Evolutionary conservation across 2,329 filamentous ascomycete genomes (phyloP).

Genomic region (Lasiodiplodia hormozganensis): DNA sequence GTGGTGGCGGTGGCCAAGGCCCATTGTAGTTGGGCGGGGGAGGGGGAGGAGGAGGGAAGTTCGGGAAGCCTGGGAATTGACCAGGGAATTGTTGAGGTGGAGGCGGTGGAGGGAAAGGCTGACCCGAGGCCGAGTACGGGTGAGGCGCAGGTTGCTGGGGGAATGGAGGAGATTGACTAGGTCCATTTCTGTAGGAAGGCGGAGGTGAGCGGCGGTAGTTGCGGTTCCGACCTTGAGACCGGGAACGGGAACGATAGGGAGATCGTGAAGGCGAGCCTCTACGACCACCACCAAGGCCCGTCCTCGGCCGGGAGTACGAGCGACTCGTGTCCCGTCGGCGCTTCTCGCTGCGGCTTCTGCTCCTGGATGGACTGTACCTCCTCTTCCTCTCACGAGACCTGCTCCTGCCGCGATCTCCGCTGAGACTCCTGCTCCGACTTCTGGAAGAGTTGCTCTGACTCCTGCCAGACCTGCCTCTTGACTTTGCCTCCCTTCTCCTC

Average conservation of each 20-base stretch:
- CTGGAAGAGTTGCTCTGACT: slow-evolving; percentile 18
- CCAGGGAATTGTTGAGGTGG: slow-evolving; percentile 18
- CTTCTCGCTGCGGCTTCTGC: slow-evolving; percentile 25
- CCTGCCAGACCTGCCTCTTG: slow-evolving; percentile 1
- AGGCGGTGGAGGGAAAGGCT: slow-evolving; percentile 15
- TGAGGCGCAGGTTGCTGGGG: slow-evolving; percentile 19
- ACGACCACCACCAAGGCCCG: slow-evolving; percentile 8
- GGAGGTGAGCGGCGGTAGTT: slow-evolving; percentile 24
- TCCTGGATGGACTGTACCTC: slow-evolving; percentile 24
- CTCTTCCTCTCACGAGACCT: slow-evolving; percentile 12
- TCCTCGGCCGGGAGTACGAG: slow-evolving; percentile 19
- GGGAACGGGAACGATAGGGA: slow-evolving; percentile 14
- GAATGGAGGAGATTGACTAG: slow-evolving; percentile 19
- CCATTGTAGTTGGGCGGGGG: slow-evolving; percentile 29
- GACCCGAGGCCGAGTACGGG: background rate
- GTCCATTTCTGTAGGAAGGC: slow-evolving; percentile 11
- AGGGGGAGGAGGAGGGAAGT: slow-evolving; percentile 20
- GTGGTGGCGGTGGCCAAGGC: slow-evolving; percentile 28
- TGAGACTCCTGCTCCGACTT: slow-evolving; percentile 25
- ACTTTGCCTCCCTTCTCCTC: slow-evolving; percentile 19
- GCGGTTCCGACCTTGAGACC: slow-evolving; percentile 12
- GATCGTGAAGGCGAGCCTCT: slow-evolving; percentile 10
- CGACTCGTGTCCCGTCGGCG: slow-evolving; percentile 22
- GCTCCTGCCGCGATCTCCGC: slow-evolving; percentile 18
- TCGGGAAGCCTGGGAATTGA: slow-evolving; percentile 14